These are phyloP conservation scores for Pinus taeda DNA, from an alignment of 75 land plant genomes.

Conservation along the genomic window DNA sequence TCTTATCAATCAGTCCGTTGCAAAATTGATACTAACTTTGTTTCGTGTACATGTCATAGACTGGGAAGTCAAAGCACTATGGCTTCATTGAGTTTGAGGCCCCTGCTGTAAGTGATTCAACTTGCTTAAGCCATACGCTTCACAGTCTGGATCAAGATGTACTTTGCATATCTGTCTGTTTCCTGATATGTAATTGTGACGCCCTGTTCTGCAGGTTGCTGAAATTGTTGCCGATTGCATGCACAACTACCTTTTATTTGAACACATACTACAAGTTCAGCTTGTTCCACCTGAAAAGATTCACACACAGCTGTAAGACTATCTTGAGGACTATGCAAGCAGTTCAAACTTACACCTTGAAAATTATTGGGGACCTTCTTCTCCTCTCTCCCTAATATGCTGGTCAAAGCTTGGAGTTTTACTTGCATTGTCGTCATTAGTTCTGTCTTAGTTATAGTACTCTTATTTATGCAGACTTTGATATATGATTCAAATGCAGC, in stretches of 20 bases:
- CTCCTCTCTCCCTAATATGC: too few species aligned
- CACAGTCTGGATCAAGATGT: not conserved
- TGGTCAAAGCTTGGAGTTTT: too few species aligned
- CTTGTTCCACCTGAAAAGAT: conserved; percentile 68
- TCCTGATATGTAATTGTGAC: not conserved
- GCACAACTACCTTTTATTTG: conserved; percentile 83
- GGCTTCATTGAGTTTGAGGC: conserved; percentile 85
- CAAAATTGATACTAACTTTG: not conserved
- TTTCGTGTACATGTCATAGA: conserved; percentile 38
- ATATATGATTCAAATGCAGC: too few species aligned
- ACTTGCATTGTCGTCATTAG: too few species aligned
- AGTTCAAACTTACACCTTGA: too few species aligned
- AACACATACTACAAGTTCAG: conserved; percentile 81
- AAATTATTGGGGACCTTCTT: too few species aligned
- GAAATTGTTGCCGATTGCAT: conserved; percentile 84
- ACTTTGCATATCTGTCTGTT: not conserved
- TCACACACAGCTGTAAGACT: conserved; percentile 70
- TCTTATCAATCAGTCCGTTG: not conserved
- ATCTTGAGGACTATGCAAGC: not conserved
- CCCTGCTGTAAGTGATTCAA: conserved; percentile 56
- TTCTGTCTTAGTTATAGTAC: too few species aligned
- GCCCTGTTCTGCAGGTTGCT: conserved; percentile 62
- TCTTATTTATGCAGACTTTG: too few species aligned
- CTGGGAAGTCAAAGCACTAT: conserved; percentile 90
- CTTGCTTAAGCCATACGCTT: not conserved